These are phyloP conservation scores for Serendipita vermifera DNA, from an alignment of 768 basidiomycete species.

Conservation along the genomic window DNA sequence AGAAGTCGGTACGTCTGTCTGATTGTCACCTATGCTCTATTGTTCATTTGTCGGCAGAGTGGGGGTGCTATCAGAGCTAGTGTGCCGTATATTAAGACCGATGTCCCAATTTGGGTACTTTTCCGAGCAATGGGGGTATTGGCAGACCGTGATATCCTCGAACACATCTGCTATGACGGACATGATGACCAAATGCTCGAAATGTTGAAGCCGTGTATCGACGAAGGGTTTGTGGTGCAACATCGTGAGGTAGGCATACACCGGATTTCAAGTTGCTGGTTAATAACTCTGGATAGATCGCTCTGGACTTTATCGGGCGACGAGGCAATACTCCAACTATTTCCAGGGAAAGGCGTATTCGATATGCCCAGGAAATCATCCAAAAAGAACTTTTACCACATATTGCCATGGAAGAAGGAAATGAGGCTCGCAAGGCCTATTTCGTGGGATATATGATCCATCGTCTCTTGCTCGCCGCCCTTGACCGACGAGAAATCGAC, in stretches of 20 bases:
- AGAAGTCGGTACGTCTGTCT: constrained; percentile 57
- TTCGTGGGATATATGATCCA: constrained; percentile 99
- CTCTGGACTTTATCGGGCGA: constrained; percentile 95
- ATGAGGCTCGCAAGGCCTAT: constrained; percentile 96
- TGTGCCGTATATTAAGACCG: constrained; percentile 94
- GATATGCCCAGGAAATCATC: constrained; percentile 93
- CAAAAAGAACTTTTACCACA: constrained; percentile 99
- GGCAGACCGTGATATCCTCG: constrained; percentile 92
- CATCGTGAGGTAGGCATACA: constrained; percentile 62
- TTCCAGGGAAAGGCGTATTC: constrained; percentile 81
- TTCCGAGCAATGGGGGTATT: constrained; percentile 97
- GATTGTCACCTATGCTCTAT: background rate
- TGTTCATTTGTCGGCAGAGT: constrained; percentile 32
- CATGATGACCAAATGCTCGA: constrained; percentile 93
- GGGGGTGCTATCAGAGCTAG: constrained; percentile 94
- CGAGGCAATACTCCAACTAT: constrained; percentile 91
- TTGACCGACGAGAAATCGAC: constrained; percentile 90
- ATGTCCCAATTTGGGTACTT: constrained; percentile 97
- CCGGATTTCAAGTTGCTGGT: too few relatives aligned
- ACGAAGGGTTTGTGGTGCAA: constrained; percentile 96
- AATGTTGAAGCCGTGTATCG: constrained; percentile 96
- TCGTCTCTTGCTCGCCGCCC: constrained; percentile 79
- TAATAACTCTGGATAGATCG: constrained; percentile 32
- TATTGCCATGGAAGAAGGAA: constrained; percentile 89
- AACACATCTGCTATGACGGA: constrained; percentile 97